phyloP scores from a whole-genome alignment of 2,329 filamentous ascomycete genomes.

The Neurospora sp. region DNA sequence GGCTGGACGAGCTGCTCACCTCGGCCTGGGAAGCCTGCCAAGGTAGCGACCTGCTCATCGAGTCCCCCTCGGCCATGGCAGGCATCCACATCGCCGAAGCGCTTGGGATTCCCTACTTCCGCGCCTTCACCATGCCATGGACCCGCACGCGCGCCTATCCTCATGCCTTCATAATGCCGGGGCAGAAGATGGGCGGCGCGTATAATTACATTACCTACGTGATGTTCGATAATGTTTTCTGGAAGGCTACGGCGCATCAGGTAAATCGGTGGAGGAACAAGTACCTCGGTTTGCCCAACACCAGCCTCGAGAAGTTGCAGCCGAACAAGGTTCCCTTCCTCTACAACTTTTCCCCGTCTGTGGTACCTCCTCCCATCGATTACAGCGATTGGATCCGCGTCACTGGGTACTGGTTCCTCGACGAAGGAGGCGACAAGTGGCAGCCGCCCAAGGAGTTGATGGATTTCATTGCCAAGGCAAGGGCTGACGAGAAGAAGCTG shows the following conservation, averaged over 20 bases:
- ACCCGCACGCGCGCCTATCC: slow-evolving; percentile 91
- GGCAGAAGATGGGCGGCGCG: slow-evolving; percentile 85
- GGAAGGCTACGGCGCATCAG: slow-evolving; percentile 84
- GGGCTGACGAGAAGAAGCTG: slow-evolving; percentile 74
- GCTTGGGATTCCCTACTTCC: slow-evolving; percentile 86
- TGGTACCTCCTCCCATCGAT: slow-evolving; percentile 89
- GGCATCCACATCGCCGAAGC: slow-evolving; percentile 97
- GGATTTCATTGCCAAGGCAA: slow-evolving; percentile 75
- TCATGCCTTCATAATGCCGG: slow-evolving; percentile 88
- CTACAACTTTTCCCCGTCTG: slow-evolving; percentile 91
- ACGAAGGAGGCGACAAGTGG: slow-evolving; percentile 58
- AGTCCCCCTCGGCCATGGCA: slow-evolving; percentile 93
- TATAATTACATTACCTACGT: slow-evolving; percentile 96
- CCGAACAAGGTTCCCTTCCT: slow-evolving; percentile 96
- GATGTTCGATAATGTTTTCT: slow-evolving; percentile 94
- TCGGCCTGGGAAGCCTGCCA: slow-evolving; percentile 80
- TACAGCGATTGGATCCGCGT: slow-evolving; percentile 97
- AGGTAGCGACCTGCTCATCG: slow-evolving; percentile 80
- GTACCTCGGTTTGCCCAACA: slow-evolving; percentile 66
- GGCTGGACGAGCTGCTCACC: slow-evolving; percentile 79
- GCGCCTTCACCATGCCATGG: slow-evolving; percentile 98
- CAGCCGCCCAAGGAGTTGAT: slow-evolving; percentile 64
- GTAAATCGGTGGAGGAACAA: slow-evolving; percentile 88
- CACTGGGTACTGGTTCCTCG: slow-evolving; percentile 96
- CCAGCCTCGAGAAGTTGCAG: slow-evolving; percentile 82